These are phyloP conservation scores for Trifolium repens DNA, from an alignment of 306 rosid species.

Conservation along the genomic window DNA sequence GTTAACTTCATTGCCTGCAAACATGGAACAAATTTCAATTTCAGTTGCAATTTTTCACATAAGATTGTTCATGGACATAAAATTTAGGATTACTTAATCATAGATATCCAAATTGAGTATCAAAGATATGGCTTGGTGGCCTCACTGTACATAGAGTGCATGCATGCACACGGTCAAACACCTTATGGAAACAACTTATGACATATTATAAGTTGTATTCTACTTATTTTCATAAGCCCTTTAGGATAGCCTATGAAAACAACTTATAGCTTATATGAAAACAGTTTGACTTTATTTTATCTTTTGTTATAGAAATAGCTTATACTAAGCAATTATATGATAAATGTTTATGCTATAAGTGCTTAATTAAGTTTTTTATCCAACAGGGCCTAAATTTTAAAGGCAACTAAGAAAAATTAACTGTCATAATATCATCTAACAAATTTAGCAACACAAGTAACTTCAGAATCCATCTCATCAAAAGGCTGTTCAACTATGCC, in stretches of 20 bases:
- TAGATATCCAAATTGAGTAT: neutral
- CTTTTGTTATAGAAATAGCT: neutral
- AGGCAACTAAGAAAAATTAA: slow-evolving; percentile 4
- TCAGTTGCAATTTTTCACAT: slow-evolving; percentile 22
- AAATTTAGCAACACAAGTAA: slow-evolving; percentile 4
- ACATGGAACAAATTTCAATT: slow-evolving; percentile 28
- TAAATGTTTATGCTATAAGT: neutral
- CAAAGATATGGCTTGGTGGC: neutral
- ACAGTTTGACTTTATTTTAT: too few species aligned
- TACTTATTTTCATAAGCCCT: too few species aligned
- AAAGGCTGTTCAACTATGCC: slow-evolving; percentile 15
- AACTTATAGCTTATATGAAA: too few species aligned
- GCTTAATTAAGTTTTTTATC: neutral
- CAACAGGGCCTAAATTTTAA: neutral
- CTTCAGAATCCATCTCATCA: slow-evolving; percentile 28
- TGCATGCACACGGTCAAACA: neutral
- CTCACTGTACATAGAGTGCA: neutral
- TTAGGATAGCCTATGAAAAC: too few species aligned
- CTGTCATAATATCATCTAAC: slow-evolving; percentile 4
- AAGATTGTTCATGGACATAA: neutral
- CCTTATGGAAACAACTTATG: neutral
- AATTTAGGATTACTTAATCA: neutral
- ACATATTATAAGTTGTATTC: too few species aligned
- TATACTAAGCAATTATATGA: neutral
- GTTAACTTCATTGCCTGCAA: slow-evolving; percentile 48